phyloP scores from a whole-genome alignment of 768 basidiomycete species.

The Mycena belliarum region DNA sequence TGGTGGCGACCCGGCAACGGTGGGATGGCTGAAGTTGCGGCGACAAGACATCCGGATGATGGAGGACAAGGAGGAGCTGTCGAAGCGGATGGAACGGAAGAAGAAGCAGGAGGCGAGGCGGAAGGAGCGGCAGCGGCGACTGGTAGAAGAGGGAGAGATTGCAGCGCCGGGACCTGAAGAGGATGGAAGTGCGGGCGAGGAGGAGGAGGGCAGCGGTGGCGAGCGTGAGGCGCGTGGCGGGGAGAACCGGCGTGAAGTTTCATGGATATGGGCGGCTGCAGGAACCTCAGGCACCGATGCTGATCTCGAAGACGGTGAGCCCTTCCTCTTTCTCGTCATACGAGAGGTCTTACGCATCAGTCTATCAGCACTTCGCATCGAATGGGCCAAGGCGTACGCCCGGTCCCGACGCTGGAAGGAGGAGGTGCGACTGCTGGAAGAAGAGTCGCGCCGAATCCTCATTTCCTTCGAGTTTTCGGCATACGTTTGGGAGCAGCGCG shows the following conservation, averaged over 20 bases:
- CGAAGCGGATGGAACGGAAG: background rate
- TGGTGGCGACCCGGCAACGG: background rate
- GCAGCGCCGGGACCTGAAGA: background rate
- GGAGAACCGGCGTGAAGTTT: background rate
- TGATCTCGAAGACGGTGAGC: background rate
- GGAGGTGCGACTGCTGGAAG: conserved; percentile 6
- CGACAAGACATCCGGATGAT: background rate
- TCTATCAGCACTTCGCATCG: background rate
- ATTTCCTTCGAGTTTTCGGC: conserved; percentile 9
- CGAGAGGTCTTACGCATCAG: too few species aligned
- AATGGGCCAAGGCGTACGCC: conserved; percentile 11
- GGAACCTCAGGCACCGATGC: background rate
- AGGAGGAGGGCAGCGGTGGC: background rate
- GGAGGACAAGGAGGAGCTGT: conserved; percentile 3
- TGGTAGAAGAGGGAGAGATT: background rate
- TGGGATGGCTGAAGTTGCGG: background rate
- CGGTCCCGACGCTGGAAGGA: conserved; percentile 5
- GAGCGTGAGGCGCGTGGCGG: background rate
- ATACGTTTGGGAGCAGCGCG: conserved; percentile 3
- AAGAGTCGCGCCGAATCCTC: background rate
- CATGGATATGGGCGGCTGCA: conserved; percentile 1
- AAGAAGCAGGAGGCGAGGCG: background rate
- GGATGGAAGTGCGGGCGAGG: background rate
- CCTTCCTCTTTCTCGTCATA: too few species aligned
- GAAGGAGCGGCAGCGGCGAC: background rate